phyloP scores from a whole-genome alignment of 805 yeast genomes.

The Pichia paraexigua region DNA sequence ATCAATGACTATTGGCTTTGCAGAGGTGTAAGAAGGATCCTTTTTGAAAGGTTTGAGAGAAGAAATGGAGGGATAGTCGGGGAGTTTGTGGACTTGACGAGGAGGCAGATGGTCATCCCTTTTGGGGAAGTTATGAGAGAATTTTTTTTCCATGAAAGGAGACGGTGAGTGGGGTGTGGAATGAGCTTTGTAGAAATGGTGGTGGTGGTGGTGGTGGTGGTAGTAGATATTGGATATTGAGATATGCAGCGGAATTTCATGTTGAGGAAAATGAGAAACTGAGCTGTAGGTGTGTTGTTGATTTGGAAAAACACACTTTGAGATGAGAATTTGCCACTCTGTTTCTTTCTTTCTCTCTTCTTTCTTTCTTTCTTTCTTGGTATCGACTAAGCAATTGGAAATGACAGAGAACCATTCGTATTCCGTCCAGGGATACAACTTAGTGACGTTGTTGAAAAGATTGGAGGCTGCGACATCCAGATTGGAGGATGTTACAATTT shows the following conservation, averaged over 20 bases:
- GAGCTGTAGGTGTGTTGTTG: too few relatives aligned
- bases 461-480: constrained; percentile 92
- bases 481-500: constrained; percentile 78
- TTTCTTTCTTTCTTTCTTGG: too few relatives aligned
- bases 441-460: constrained; percentile 71
- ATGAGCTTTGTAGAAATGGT: too few relatives aligned
- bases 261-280: too few relatives aligned
- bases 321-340: too few relatives aligned
- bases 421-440: constrained; percentile 74
- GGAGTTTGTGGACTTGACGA: constrained; percentile 34
- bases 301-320: too few relatives aligned
- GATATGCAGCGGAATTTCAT: too few relatives aligned
- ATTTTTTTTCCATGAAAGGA: neutral
- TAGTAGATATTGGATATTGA: too few relatives aligned
- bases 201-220: too few relatives aligned
- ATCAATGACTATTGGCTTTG: constrained; percentile 81
- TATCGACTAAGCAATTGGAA: neutral
- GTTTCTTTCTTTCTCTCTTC: too few relatives aligned
- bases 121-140: constrained; percentile 9
- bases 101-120: constrained; percentile 31
- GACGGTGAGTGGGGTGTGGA: too few relatives aligned
- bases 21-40: constrained; percentile 35
- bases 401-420: constrained; percentile 23
- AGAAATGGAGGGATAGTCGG: constrained; percentile 33
- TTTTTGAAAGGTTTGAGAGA: constrained; percentile 38